A percentile compares a stretch with the other conserved stretches of the same genome.
These are phyloP conservation scores for Schwanniomyces vanrijiae DNA, from an alignment of 805 yeast genomes.

Conservation along the genomic window DNA sequence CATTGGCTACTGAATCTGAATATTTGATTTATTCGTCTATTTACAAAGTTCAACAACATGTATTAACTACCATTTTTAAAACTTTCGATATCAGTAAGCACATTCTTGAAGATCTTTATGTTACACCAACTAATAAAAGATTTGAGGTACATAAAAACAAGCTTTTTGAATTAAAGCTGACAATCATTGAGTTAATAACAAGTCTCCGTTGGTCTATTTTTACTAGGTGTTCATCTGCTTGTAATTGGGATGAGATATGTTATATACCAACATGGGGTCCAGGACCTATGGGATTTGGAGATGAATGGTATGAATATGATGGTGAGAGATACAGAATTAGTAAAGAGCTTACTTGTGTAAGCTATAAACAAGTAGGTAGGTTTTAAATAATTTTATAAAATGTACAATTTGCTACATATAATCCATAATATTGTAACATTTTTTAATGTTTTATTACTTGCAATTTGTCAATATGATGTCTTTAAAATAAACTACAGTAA, in stretches of 20 bases:
- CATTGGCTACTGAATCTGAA: conserved; percentile 41
- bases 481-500: too few relatives aligned
- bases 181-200: background rate
- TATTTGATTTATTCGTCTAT: conserved; percentile 50
- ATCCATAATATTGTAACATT: too few relatives aligned
- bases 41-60: conserved; percentile 36
- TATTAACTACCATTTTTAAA: conserved; percentile 37
- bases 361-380: conserved; percentile 2
- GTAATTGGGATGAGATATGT: conserved; percentile 51
- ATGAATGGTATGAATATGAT: conserved; percentile 5
- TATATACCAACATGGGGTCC: conserved; percentile 65
- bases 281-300: conserved; percentile 7
- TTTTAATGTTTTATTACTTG: too few relatives aligned
- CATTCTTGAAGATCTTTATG: conserved; percentile 19
- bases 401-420: too few relatives aligned
- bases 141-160: conserved; percentile 11
- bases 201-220: conserved; percentile 36
- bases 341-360: conserved; percentile 7
- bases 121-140: conserved; percentile 12
- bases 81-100: conserved; percentile 28
- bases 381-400: background rate
- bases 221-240: conserved; percentile 40
- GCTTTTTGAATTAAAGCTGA: background rate
- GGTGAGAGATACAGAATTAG: conserved; percentile 10
- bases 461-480: too few relatives aligned